Percentiles rank a stretch among this genome's conserved stretches.
These are phyloP conservation scores for Sporothrix globosa DNA, from an alignment of 2,329 filamentous ascomycete species.

Conservation along the genomic window DNA sequence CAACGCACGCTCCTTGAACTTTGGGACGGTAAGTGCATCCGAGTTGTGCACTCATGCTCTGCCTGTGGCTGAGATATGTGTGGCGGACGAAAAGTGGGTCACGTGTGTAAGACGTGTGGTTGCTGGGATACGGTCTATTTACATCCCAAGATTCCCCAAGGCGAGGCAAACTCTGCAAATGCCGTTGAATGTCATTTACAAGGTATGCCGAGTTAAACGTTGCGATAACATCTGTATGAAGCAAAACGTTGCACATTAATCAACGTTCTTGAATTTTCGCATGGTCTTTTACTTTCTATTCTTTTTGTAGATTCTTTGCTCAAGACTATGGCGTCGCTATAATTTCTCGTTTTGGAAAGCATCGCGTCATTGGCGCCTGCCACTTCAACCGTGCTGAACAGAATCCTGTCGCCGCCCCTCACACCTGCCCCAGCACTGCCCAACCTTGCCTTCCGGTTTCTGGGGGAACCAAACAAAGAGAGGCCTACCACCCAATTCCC, in stretches of 20 bases:
- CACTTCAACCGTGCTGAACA: background rate
- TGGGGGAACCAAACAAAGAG: slow-evolving; percentile 18
- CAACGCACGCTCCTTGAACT: background rate
- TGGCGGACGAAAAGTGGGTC: slow-evolving; percentile 3
- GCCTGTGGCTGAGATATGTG: slow-evolving; percentile 6
- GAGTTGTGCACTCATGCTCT: background rate
- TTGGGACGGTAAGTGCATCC: background rate
- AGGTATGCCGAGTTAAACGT: background rate
- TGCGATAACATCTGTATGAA: background rate
- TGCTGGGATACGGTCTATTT: slow-evolving; percentile 16
- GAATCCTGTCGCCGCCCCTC: slow-evolving; percentile 8
- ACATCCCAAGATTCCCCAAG: background rate
- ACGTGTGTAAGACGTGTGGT: background rate
- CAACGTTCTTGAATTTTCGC: background rate
- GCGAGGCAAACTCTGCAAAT: background rate
- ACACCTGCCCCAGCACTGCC: slow-evolving; percentile 24
- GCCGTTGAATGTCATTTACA: background rate
- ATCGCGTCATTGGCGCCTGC: slow-evolving; percentile 13
- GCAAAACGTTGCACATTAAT: background rate
- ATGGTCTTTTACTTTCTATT: background rate
- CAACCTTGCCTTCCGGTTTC: slow-evolving; percentile 26
- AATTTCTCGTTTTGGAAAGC: slow-evolving; percentile 16
- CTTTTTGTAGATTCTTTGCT: background rate
- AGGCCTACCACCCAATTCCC: background rate
- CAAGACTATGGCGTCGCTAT: background rate